Evolutionary conservation across 2,329 filamentous ascomycete species (phyloP), one percentile per base, ranked within the genome.

Genomic region (Aureobasidium lini): DNA sequence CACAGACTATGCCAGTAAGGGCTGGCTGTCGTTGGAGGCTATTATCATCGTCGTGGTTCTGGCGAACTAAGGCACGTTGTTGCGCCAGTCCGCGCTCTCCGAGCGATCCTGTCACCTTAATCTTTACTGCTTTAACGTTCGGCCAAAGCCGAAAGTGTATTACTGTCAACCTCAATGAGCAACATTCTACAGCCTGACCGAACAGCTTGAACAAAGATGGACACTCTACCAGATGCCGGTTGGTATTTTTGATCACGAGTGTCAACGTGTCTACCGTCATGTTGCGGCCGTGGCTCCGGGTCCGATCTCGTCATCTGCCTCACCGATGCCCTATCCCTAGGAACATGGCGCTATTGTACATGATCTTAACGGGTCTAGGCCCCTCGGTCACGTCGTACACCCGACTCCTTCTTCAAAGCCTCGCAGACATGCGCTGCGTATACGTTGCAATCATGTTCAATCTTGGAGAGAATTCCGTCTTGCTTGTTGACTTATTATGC

Each of bases 101-200:
- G 37, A 49, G 31, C 23, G n/a, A 36, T 39, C 15, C 10, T 36
- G 49, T 6, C 37, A n/a, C n/a, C 39, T 43, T 43, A 29, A 16
- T 28, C 37, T 28, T 18, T 43, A 29, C 28, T 31, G 23, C n/a
- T n/a, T 9, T 16, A 4, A 37, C 34, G 34, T 31, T 54, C 50
- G 50, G 50, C 28, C 29, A 43, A 34, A 34, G 39, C 50, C 50
- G 50, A 54, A 43, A 54, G 50, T 54, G 29, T 54, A 32, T 32
- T 16, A 6, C 11, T 9, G 18, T 16, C n/a, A 23, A 11, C 36
- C 16, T 15, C 15, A 9, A 13, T 16, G 18, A n/a, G 23, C 36
- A 11, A 52, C 11, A 16, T 6, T 36, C 34, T 36, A 36, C 34
- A 36, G 8, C 34, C 34, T 23, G 23, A 23, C 23, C 23, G 23